Evolutionary conservation across 495 filamentous ascomycete species (phyloP), one percentile per base, ranked within the genome.

Genomic region (Friedmanniomyces endolithicus): DNA sequence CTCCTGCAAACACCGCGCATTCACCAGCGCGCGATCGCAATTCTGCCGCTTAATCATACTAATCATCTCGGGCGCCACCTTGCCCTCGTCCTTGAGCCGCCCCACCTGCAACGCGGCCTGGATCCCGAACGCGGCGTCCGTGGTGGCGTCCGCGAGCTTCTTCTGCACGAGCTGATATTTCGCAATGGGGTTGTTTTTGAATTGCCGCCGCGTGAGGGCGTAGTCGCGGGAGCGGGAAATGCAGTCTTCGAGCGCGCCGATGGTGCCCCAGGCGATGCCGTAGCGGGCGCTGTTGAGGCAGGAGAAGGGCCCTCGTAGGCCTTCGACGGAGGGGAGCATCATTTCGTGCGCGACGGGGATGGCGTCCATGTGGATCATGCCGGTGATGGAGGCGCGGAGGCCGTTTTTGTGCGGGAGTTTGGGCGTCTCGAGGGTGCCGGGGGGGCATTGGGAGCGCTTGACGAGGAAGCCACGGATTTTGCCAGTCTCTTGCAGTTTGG

Each of bases 161-260:
- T 95, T 96, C 74, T 98, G 92, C 39, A 98, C 78, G n/a, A 98
- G 78, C 70, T 98, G 92, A 62, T 97, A 98, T 72, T 90, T 96
- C 33, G 92, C 92, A 39, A 98, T 74, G 1, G 92, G 87, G 66
- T 97, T 96, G 34, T 84, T 82, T 72, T 94, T 95, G 79, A 98
- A 98, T 69, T 98, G 92, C 69, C 86, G 90, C 52, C 92, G 77
- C 69, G 95, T 87, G 27, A 98, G 72, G 17, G 89, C 82, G 67
- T 98, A 98, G 16, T 80, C 82, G 54, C 90, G 79, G 1, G 92
- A 82, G 55, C 90, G 75, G 11, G 71, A 65, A 48, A 98, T 78
- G 61, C 86, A 90, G 65, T 98, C 94, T 70, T 97, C 92, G 22
- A 98, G 74, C 0, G 92, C 90, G 49, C 92, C 92, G 71, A 95